A percentile compares a stretch with the other conserved stretches of the same genome.
These are phyloP conservation scores for Glycine tomentella DNA, from an alignment of 306 rosid genomes.

Conservation along the genomic window DNA sequence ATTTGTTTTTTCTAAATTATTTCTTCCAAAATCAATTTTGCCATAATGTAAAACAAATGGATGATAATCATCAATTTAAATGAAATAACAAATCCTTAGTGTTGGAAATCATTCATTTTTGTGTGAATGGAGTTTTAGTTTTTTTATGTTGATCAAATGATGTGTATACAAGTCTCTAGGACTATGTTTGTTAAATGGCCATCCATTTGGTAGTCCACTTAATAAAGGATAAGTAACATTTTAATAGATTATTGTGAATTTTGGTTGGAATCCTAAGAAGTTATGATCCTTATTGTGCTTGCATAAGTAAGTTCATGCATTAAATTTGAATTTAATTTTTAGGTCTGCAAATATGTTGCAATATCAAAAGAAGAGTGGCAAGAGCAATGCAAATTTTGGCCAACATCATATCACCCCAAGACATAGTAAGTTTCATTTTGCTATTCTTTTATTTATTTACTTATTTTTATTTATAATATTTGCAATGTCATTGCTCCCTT, in stretches of 20 bases:
- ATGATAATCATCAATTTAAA: background rate
- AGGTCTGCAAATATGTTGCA: slow-evolving; percentile 88
- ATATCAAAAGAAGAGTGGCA: slow-evolving; percentile 95
- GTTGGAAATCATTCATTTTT: background rate
- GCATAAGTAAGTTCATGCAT: slow-evolving; percentile 1
- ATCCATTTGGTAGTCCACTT: slow-evolving; percentile 3
- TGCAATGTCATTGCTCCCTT: background rate
- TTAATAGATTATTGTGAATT: background rate
- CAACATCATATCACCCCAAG: slow-evolving; percentile 96
- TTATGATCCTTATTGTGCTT: slow-evolving; percentile 17
- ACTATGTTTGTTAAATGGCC: slow-evolving; percentile 6
- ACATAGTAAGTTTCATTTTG: slow-evolving; percentile 65
- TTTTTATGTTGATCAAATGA: slow-evolving; percentile 14
- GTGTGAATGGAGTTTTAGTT: slow-evolving; percentile 27
- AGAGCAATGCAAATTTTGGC: slow-evolving; percentile 97
- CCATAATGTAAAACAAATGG: background rate
- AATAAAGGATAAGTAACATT: slow-evolving; percentile 3
- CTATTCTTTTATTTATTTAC: slow-evolving; percentile 22
- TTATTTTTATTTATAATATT: slow-evolving; percentile 5
- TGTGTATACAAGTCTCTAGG: slow-evolving; percentile 1
- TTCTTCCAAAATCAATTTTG: background rate
- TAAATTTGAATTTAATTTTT: slow-evolving; percentile 39
- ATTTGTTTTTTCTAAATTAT: too few species aligned
- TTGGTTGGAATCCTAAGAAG: slow-evolving; percentile 20
- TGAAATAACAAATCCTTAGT: too few species aligned